Base-by-base conservation (phyloP, 176 grass and related monocot genomes). In the Canna indica region DNA sequence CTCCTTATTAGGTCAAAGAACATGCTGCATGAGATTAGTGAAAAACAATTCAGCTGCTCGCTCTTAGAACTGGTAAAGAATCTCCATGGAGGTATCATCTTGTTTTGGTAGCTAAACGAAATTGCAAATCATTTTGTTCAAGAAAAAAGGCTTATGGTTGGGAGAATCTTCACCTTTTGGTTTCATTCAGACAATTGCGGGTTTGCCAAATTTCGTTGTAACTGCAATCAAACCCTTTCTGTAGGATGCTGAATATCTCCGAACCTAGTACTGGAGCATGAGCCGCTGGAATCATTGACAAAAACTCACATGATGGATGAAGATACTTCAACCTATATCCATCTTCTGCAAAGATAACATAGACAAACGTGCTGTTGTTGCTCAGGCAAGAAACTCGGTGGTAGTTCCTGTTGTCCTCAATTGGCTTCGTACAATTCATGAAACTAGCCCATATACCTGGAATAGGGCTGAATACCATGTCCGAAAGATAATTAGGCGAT, bases 381-480 rank as follows among this genome's bases (percentile, higher is more conserved):
- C 29, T 34, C 59, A 20, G 9, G 3, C 59, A 62, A 4, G 59
- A 7, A 62, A 62, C 3, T 0, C 15, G 59, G 3, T 2, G 30
- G 33, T 62, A 62, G 14, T 0, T 3, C 14, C 28, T 20, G 0
- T 16, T 3, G 15, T 8, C 7, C 59, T 62, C 14, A 4, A 62
- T 62, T 32, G 29, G 2, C 17, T 32, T 7, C 11, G 28, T 62
- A 7, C 30, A 33, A 20, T 2, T 62, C 29, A 62, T 62, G 59
- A 62, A 62, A 34, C 59, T 62, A 5, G 59, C 59, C 59, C 59
- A 33, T 5, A 2, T 0, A 16, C 5, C 1, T 31, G 27, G 0
- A 30, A 0, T 0, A 11, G 2, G 9, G 2, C 3, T 0, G 3
- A 31, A 15, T 10, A 10, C 13, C 12, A 8, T 0, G 13, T 0